These are phyloP conservation scores for Fusarium lateritium DNA, from an alignment of 2,329 filamentous ascomycete species.

Conservation along the genomic window DNA sequence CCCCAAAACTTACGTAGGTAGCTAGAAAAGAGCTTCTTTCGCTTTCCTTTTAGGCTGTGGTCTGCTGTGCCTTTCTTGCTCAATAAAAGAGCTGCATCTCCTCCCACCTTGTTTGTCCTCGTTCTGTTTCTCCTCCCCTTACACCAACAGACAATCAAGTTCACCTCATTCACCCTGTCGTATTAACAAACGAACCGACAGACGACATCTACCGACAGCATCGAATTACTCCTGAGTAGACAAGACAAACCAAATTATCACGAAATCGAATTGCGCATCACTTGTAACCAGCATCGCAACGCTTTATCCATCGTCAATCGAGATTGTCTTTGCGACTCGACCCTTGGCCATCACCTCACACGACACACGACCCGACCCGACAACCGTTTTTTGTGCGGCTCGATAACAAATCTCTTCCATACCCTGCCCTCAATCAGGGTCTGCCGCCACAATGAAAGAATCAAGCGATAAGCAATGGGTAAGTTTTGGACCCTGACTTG, in stretches of 20 bases:
- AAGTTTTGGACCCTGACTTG: constrained; percentile 47
- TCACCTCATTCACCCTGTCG: not conserved
- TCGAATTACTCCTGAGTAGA: not conserved
- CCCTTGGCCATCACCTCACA: not conserved
- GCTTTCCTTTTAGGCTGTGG: constrained; percentile 13
- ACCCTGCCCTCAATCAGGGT: not conserved
- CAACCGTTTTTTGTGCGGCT: not conserved
- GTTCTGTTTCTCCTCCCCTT: constrained; percentile 10
- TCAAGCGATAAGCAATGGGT: constrained; percentile 66
- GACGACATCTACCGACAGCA: not conserved
- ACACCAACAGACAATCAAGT: not conserved
- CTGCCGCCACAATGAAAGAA: constrained; percentile 40
- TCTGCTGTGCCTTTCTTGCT: constrained; percentile 18
- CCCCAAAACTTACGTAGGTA: constrained; percentile 10
- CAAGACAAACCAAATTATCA: not conserved
- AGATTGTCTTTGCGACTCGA: not conserved
- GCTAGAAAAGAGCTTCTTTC: constrained; percentile 25
- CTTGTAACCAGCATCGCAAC: not conserved
- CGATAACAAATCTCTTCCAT: not conserved
- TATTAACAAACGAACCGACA: not conserved
- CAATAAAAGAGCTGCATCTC: constrained; percentile 38
- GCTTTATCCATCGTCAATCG: not conserved
- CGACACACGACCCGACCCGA: not conserved
- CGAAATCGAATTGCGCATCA: not conserved
- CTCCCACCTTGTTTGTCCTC: constrained; percentile 18